Evolutionary conservation across 495 filamentous ascomycete species (phyloP), one percentile per base, ranked within the genome.

Genomic region (Gamarada debralockiae): DNA sequence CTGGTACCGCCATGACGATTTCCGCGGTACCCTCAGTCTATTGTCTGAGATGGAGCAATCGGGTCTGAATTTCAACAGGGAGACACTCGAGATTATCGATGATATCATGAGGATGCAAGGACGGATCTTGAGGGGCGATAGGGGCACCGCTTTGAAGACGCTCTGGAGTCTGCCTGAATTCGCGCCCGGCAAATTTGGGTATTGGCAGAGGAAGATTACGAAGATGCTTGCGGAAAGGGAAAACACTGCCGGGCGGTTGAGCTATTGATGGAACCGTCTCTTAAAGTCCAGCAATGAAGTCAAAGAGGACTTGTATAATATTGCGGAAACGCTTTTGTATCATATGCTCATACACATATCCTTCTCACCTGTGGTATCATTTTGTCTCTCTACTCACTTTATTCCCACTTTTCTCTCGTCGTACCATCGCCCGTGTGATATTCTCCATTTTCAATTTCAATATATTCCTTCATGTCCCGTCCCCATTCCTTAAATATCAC

Each of bases 11-110:
- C 81, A 81, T 55, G 72, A 76, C 4, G 81, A 93, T 59, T 67
- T 87, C 1, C 59, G 68, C 9, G 76, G 73, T 9, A 77, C 92
- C 29, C 62, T 83, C 10, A 70, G 80, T 10, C 68, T 90, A 3
- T 68, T 95, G 6, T 67, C 72, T 37, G 89, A 96, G 66, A 96
- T 96, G 90, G 81, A 87, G 34, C 65, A 77, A 8, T 79, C 73
- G 1, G 89, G 87, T 7, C 65, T 92, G 21, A 78, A 79, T 17
- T 76, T 79, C 27, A 77, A 90, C 55, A 54, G 55, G 0, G 71
- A 71, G n/a, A 88, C 86, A 1, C 61, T 73, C 12, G 57, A 57
- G 0, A 56, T 90, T 13, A 56, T 92, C 3, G 12, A 60, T 3
- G 55, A 56, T 10, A 68, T 72, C 18, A 17, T 53, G 7, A 52